These are phyloP conservation scores for Colletotrichum sp. DNA, from an alignment of 2,329 filamentous ascomycete species.

Conservation along the genomic window DNA sequence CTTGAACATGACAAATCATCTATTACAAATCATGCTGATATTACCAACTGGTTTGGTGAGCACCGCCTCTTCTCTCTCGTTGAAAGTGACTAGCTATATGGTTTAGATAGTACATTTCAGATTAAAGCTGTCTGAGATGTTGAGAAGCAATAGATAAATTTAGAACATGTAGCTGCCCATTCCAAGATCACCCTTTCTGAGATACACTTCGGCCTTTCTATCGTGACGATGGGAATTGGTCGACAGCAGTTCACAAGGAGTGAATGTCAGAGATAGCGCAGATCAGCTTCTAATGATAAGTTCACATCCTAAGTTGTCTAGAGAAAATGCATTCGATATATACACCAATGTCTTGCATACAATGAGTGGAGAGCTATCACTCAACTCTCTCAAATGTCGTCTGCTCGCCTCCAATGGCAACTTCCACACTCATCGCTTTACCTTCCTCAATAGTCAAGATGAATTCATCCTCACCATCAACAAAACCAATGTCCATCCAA, in stretches of 20 bases:
- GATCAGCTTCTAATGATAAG: background rate
- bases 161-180: no score
- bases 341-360: background rate
- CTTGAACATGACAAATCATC: no score
- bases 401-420: fast-evolving
- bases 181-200: no score
- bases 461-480: background rate
- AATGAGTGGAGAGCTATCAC: background rate
- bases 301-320: background rate
- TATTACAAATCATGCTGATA: no score
- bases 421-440: background rate
- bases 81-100: no score
- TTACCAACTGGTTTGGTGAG: no score
- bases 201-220: background rate
- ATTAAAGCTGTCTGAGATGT: no score
- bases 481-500: background rate
- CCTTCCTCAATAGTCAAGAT: background rate
- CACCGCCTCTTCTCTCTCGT: no score
- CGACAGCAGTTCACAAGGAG: fast-evolving
- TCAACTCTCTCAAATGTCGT: background rate
- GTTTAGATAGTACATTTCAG: no score
- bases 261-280: background rate
- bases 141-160: no score
- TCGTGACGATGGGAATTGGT: background rate
- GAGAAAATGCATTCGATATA: background rate